Conservation (phyloP, 345 rosid genomes). For the Gossypium thurberi region DNA sequence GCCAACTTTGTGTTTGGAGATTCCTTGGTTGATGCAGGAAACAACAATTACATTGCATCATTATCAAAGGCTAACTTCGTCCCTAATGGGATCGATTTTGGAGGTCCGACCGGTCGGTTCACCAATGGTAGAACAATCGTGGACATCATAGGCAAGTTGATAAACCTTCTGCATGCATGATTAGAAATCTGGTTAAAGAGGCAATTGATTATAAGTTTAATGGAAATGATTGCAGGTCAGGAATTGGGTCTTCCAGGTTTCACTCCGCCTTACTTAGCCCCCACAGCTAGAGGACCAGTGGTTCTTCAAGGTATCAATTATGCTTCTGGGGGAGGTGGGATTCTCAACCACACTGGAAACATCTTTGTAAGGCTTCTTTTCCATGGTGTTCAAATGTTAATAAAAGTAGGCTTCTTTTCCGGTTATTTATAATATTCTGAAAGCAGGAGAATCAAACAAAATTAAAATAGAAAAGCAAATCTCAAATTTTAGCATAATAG, state of each 20-base stretch:
- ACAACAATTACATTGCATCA: conserved; percentile 62
- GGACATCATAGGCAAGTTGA: conserved; percentile 57
- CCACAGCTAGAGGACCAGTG: conserved; percentile 42
- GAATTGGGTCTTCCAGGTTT: conserved; percentile 32
- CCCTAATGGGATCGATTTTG: conserved; percentile 76
- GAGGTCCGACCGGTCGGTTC: conserved; percentile 64
- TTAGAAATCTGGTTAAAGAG: neutral
- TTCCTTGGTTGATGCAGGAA: conserved; percentile 71
- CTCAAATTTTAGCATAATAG: no score
- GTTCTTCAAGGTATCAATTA: conserved; percentile 67
- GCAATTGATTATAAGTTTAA: neutral
- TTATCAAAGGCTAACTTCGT: conserved; percentile 54
- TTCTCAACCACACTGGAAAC: conserved; percentile 59
- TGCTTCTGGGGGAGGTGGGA: conserved; percentile 83
- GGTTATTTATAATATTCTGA: neutral
- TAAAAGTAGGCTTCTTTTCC: neutral
- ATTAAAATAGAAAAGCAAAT: no score
- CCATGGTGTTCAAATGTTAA: neutral
- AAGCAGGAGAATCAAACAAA: neutral
- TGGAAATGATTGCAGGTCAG: conserved; percentile 30
- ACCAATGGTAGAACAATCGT: conserved; percentile 74
- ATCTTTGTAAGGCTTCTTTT: conserved; percentile 47
- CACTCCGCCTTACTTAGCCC: conserved; percentile 73
- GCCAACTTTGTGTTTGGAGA: conserved; percentile 73
- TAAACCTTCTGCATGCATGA: neutral